Conservation (phyloP, 1,284 basidiomycete genomes). For the Microbotryum lychnidis-dioicae region DNA sequence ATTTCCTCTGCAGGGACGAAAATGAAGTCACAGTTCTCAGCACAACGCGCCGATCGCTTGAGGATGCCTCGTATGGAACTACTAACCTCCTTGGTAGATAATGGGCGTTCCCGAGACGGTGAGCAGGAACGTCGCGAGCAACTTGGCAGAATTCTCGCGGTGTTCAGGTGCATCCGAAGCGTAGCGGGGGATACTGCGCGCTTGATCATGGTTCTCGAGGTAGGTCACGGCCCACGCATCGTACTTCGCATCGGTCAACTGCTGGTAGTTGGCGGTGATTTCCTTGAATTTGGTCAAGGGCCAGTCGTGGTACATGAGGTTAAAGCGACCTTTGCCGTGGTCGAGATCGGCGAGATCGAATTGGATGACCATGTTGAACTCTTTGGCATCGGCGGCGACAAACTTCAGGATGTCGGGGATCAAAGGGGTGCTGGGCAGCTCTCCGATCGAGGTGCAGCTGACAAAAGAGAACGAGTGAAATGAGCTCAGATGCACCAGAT, state of each 20-base stretch:
- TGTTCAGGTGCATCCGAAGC: conserved; percentile 54
- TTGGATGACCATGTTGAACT: conserved; percentile 58
- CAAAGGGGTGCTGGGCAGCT: conserved; percentile 54
- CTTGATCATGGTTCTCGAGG: conserved; percentile 58
- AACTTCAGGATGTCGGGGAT: conserved; percentile 41
- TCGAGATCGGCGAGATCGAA: conserved; percentile 44
- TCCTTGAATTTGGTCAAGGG: conserved; percentile 52
- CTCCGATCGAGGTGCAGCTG: conserved; percentile 57
- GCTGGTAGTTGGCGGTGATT: conserved; percentile 47
- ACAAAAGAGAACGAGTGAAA: background rate
- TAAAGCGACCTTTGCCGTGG: conserved; percentile 25
- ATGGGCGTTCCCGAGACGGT: conserved; percentile 60
- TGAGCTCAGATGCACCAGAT: background rate
- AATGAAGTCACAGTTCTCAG: background rate
- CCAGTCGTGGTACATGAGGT: conserved; percentile 49
- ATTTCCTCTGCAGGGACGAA: conserved; percentile 48
- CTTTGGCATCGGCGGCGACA: conserved; percentile 54
- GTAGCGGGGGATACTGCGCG: conserved; percentile 52
- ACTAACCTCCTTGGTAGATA: conserved; percentile 55
- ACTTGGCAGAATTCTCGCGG: conserved; percentile 53
- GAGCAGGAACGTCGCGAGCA: conserved; percentile 56
- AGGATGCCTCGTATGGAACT: background rate
- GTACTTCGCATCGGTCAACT: conserved; percentile 45
- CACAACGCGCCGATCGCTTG: background rate
- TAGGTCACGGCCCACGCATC: conserved; percentile 7